Percentiles rank a stretch among this genome's conserved stretches.
Conservation (phyloP, 2,329 filamentous ascomycete genomes). For the Aspergillus neoniger region DNA sequence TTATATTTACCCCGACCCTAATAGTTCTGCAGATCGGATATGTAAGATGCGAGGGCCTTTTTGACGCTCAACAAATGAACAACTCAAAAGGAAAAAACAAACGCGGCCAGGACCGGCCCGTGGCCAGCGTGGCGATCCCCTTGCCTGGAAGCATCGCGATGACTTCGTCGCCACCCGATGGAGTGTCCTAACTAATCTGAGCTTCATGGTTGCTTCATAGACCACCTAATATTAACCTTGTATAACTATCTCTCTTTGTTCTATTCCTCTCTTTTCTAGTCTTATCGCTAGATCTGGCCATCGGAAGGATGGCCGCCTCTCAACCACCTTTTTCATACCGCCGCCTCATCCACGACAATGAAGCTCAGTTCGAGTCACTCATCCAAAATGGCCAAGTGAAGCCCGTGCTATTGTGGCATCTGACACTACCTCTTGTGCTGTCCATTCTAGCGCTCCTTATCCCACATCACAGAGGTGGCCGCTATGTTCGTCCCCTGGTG, state of each 20-base stretch:
- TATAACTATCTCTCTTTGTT: too few relatives aligned
- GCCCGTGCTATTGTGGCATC: conserved; percentile 41
- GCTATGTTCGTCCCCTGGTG: conserved; percentile 46
- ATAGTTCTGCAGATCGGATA: too few relatives aligned
- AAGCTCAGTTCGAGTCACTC: conserved; percentile 25
- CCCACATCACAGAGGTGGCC: conserved; percentile 44
- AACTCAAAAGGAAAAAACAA: background rate
- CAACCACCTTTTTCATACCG: conserved; percentile 27
- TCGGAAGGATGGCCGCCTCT: conserved; percentile 28
- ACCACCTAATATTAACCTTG: background rate
- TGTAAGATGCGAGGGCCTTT: background rate
- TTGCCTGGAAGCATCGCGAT: background rate
- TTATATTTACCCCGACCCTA: too few relatives aligned
- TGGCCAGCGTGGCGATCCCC: background rate
- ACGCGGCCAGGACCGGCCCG: background rate
- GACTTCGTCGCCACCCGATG: background rate
- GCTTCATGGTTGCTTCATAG: background rate
- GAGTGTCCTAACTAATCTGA: background rate
- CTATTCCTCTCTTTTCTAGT: background rate
- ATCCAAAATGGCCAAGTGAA: conserved; percentile 32
- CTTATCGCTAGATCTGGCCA: background rate
- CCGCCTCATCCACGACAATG: conserved; percentile 28
- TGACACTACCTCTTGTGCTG: conserved; percentile 32
- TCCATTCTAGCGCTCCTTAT: conserved; percentile 55
- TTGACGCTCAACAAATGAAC: background rate